Evolutionary conservation across 2,329 filamentous ascomycete genomes (phyloP).

Genomic region (Microdochium bolleyi): DNA sequence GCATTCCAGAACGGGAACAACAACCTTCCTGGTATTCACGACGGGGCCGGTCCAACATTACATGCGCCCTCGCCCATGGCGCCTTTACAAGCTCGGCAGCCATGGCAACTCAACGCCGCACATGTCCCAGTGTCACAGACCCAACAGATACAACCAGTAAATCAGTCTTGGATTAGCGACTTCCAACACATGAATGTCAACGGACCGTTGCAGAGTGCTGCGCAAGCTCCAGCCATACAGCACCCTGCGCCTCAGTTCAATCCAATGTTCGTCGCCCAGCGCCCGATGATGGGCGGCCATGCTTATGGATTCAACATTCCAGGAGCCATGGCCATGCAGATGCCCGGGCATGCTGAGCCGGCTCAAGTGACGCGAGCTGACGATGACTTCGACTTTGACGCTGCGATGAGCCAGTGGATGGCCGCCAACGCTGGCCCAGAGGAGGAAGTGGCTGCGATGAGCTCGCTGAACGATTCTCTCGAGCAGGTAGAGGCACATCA

Average conservation of each 20-base stretch:
- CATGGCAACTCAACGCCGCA: conserved; percentile 3
- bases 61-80: neutral
- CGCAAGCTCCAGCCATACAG: conserved; percentile 11
- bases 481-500: neutral
- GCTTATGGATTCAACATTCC: neutral
- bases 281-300: neutral
- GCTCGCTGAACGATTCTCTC: neutral
- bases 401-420: conserved; percentile 7
- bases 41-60: neutral
- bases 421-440: neutral
- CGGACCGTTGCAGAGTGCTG: conserved; percentile 39
- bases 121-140: neutral
- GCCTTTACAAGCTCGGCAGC: neutral
- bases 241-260: conserved; percentile 3
- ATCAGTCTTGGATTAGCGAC: conserved; percentile 26
- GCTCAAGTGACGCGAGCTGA: conserved; percentile 1
- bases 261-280: neutral
- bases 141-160: neutral
- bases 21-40: conserved; percentile 3
- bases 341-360: neutral
- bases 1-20: conserved; percentile 8
- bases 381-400: conserved; percentile 2
- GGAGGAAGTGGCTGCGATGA: neutral
- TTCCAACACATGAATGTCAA: conserved; percentile 41
- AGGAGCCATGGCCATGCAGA: conserved; percentile 4